phyloP scores from a whole-genome alignment of 2,329 filamentous ascomycete genomes.

The Teratosphaeria nubilosa region DNA sequence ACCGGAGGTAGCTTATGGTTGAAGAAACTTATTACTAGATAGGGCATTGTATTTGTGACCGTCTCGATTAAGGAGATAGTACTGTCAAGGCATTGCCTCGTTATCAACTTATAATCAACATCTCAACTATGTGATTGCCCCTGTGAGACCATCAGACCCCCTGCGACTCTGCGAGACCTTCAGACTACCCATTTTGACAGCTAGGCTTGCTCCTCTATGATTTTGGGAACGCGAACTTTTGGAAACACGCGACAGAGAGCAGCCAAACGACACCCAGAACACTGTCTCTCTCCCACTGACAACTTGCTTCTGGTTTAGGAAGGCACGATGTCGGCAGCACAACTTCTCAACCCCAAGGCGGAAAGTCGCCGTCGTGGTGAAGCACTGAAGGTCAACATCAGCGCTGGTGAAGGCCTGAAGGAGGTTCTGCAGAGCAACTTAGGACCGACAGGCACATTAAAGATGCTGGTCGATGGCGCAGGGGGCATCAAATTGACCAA shows the following conservation, averaged over 20 bases:
- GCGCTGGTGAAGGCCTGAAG: slow-evolving; percentile 65
- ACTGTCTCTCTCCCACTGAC: background rate
- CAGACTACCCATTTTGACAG: background rate
- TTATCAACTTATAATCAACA: too few species aligned
- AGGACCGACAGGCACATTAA: slow-evolving; percentile 86
- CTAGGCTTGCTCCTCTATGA: background rate
- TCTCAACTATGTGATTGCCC: too few species aligned
- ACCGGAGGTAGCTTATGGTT: too few species aligned
- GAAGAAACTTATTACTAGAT: too few species aligned
- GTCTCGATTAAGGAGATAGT: too few species aligned
- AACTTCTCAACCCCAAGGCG: slow-evolving; percentile 97
- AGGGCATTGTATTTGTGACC: too few species aligned
- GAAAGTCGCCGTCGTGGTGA: slow-evolving; percentile 96
- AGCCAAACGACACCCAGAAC: background rate
- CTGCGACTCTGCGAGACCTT: background rate
- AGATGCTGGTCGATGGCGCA: slow-evolving; percentile 68
- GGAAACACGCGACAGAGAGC: background rate
- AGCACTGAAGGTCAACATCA: slow-evolving; percentile 68
- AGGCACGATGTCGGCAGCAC: slow-evolving; percentile 82
- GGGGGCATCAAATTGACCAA: slow-evolving; percentile 94
- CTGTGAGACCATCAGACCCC: too few species aligned
- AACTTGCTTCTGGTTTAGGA: background rate
- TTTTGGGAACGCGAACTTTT: background rate
- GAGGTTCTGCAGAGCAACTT: slow-evolving; percentile 88
- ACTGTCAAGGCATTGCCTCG: too few species aligned